A percentile compares a stretch with the other conserved stretches of the same genome.
Conservation (phyloP, 495 filamentous ascomycete genomes). For the Sporormia fimetaria region DNA sequence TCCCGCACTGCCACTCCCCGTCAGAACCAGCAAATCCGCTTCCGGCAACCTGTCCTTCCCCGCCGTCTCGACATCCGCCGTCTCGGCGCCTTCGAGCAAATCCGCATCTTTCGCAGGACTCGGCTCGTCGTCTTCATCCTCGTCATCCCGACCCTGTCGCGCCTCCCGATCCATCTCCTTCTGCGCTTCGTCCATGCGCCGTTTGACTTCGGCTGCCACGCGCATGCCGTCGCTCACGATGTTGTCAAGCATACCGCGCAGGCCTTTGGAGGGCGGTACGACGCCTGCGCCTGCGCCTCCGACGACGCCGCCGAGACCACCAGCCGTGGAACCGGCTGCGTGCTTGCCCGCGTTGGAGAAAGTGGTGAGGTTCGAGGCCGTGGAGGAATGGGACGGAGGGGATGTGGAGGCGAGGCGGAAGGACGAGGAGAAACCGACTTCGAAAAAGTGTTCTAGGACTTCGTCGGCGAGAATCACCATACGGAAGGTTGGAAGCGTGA, state of each 20-base stretch:
- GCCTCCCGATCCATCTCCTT: conserved; percentile 72
- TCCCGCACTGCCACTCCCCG: conserved; percentile 2
- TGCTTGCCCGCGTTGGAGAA: conserved; percentile 58
- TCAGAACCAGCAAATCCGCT: conserved; percentile 7
- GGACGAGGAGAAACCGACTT: conserved; percentile 63
- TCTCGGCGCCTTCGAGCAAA: conserved; percentile 68
- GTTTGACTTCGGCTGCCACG: conserved; percentile 79
- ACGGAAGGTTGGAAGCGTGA: conserved; percentile 94
- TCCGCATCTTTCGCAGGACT: conserved; percentile 61
- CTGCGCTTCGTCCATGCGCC: conserved; percentile 89
- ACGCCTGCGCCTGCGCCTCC: conserved; percentile 37
- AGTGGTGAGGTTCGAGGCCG: conserved; percentile 59
- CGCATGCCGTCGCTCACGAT: conserved; percentile 95
- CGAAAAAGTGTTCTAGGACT: conserved; percentile 90
- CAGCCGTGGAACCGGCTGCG: conserved; percentile 5
- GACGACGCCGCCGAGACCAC: conserved; percentile 10
- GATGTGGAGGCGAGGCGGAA: conserved; percentile 51
- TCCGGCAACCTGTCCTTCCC: conserved; percentile 10
- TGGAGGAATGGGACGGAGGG: conserved; percentile 29
- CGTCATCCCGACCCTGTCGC: conserved; percentile 41
- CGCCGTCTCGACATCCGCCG: conserved; percentile 40
- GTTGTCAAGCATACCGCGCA: conserved; percentile 87
- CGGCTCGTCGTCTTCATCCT: conserved; percentile 59
- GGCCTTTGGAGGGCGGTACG: conserved; percentile 59
- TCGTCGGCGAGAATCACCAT: conserved; percentile 98